Evolutionary conservation across 108 stramenopile genomes (phyloP).

Genomic region (Aureococcus anophagefferens): DNA sequence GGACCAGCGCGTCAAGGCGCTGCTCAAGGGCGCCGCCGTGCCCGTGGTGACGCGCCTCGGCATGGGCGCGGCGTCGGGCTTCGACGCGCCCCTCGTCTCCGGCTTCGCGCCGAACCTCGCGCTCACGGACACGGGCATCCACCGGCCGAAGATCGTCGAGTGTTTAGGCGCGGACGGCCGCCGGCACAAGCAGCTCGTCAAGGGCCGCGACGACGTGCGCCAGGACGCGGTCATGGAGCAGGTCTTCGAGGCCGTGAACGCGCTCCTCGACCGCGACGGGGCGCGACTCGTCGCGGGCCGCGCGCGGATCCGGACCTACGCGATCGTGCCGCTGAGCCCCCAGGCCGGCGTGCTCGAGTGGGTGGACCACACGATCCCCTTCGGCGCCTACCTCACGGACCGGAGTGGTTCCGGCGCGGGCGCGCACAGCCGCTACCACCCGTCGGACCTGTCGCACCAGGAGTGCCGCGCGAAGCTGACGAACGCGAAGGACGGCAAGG

Average conservation of each 20-base stretch:
- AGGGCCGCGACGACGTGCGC: constrained; percentile 84
- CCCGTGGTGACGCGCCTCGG: constrained; percentile 53
- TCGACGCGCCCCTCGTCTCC: constrained; percentile 39
- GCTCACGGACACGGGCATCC: constrained; percentile 67
- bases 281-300: constrained; percentile 10
- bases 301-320: constrained; percentile 48
- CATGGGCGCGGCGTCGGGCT: constrained; percentile 52
- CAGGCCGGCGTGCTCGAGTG: constrained; percentile 85
- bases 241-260: constrained; percentile 81
- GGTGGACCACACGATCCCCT: constrained; percentile 78
- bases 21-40: constrained; percentile 21
- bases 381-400: constrained; percentile 48
- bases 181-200: constrained; percentile 66
- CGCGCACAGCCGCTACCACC: constrained; percentile 63
- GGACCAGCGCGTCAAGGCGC: constrained; percentile 56
- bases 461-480: constrained; percentile 45
- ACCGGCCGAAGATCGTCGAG: constrained; percentile 73
- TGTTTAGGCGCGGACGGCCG: constrained; percentile 66
- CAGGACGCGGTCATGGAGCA: constrained; percentile 97
- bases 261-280: constrained; percentile 44
- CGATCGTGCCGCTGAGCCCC: constrained; percentile 74
- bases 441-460: constrained; percentile 57
- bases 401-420: constrained; percentile 25
- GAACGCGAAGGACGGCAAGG: constrained; percentile 18
- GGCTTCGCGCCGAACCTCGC: constrained; percentile 56